Percentiles rank a stretch among this genome's conserved stretches.
Evolutionary conservation across 2,329 filamentous ascomycete genomes (phyloP).

Genomic region (Verticillium zaregamsianum): DNA sequence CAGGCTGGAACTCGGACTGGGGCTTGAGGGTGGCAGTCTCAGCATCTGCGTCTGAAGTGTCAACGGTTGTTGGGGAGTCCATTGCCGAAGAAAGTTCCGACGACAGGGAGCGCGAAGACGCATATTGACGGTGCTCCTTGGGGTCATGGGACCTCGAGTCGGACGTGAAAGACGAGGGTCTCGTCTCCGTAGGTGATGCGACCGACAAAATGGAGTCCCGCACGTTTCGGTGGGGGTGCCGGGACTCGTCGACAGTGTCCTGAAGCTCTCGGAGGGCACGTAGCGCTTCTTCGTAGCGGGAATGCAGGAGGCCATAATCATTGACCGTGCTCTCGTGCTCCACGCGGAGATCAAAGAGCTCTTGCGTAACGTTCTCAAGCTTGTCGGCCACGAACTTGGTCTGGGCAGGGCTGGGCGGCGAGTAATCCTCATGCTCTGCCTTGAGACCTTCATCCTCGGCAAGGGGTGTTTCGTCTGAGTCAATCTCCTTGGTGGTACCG

Average conservation of each 20-base stretch:
- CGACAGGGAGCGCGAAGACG: slow-evolving; percentile 86
- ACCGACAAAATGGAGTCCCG: slow-evolving; percentile 55
- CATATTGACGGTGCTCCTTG: slow-evolving; percentile 55
- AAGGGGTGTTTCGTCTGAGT: slow-evolving; percentile 4
- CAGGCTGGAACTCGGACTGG: slow-evolving; percentile 8
- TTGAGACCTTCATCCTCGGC: slow-evolving; percentile 6
- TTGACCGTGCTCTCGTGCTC: slow-evolving; percentile 82
- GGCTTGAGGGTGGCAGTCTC: slow-evolving; percentile 47
- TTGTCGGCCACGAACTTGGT: slow-evolving; percentile 87
- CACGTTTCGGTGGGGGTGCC: slow-evolving; percentile 51
- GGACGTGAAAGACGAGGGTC: slow-evolving; percentile 81
- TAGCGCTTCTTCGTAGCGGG: slow-evolving; percentile 88
- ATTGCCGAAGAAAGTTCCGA: slow-evolving; percentile 88
- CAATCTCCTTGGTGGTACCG: slow-evolving; percentile 1
- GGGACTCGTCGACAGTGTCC: slow-evolving; percentile 76
- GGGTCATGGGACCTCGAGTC: slow-evolving; percentile 68
- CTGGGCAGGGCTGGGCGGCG: slow-evolving; percentile 69
- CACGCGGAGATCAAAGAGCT: slow-evolving; percentile 83
- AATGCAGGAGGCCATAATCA: slow-evolving; percentile 76
- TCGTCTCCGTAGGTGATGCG: slow-evolving; percentile 43
- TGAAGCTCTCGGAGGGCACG: slow-evolving; percentile 79
- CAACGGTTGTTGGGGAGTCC: slow-evolving; percentile 65
- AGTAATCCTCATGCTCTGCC: slow-evolving; percentile 28
- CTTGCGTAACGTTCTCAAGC: slow-evolving; percentile 84
- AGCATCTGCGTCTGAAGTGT: slow-evolving; percentile 49